phyloP scores from a whole-genome alignment of 768 basidiomycete species.

The Pisolithus albus region DNA sequence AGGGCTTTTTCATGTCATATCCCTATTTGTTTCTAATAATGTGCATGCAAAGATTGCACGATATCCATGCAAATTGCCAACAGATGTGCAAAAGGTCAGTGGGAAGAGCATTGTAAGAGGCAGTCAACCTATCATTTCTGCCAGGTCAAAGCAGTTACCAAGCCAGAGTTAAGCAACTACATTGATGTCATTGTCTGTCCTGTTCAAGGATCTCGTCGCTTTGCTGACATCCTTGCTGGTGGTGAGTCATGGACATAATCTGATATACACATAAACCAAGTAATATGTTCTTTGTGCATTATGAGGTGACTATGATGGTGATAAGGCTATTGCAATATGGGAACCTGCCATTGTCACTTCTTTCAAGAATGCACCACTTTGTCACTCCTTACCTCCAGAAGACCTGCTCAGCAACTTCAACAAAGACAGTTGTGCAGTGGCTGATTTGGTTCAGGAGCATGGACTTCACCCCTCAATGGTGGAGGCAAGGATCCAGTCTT shows the following conservation, averaged over 20 bases:
- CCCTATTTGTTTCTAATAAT: neutral
- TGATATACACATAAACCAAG: neutral
- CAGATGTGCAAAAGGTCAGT: conserved; percentile 47
- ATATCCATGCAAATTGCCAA: conserved; percentile 66
- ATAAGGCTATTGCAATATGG: conserved; percentile 53
- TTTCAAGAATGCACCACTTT: conserved; percentile 48
- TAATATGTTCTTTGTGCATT: neutral
- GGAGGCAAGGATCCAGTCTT: conserved; percentile 37
- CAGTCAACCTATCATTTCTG: neutral
- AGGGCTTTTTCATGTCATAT: conserved; percentile 5
- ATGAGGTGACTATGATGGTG: conserved; percentile 67
- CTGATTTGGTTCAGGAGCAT: neutral
- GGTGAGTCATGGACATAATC: conserved; percentile 31
- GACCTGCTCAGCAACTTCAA: conserved; percentile 36
- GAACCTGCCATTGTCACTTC: conserved; percentile 45
- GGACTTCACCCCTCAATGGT: neutral
- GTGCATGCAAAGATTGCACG: conserved; percentile 40
- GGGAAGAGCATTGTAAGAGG: neutral
- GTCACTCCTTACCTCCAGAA: conserved; percentile 44
- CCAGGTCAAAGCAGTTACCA: conserved; percentile 53
- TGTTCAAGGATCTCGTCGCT: conserved; percentile 40
- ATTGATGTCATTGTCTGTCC: conserved; percentile 55
- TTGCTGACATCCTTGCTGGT: conserved; percentile 58
- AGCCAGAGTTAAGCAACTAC: conserved; percentile 40
- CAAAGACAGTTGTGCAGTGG: conserved; percentile 1